Base-by-base conservation (phyloP, 371 early-diverging fungal genomes). In the Syncephalastrum sp. region DNA sequence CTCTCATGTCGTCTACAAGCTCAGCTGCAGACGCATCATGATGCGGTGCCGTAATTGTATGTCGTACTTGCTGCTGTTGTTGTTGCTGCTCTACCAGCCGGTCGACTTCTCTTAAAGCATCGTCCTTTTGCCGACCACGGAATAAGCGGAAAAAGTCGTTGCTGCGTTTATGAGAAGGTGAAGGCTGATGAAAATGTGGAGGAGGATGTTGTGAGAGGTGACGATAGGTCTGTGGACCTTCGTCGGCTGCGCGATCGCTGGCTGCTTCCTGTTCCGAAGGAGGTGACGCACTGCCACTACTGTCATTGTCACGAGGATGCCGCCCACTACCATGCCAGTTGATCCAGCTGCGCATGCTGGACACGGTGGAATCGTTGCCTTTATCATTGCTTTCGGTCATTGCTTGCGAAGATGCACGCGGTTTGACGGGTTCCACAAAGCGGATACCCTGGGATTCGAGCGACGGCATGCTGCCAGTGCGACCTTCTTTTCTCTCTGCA, bases 361-460 rank as follows among this genome's bases (percentile, higher is more conserved):
- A 63, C 1, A 66, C 68, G 33, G 70, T 74, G 0, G 61, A 19
- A 23, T 77, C 77, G 42, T 72, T 77, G 6, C 53, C 50, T 53
- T 69, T 67, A 14, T 59, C 43, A 48, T 71, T 72, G 0, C 38
- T 42, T 38, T 56, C 38, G 0, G 38, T 33, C 38, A 12, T 50
- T 13, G 60, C 44, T 23, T 64, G 56, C 7, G 53, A 52, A 8
- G 60, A 51, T 15, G 25, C 25, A 54, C 75, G 59, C 3, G 79
- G 79, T 16, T 74, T 75, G 10, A 75, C 60, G n/a, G 79, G 79
- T 50, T 79, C 79, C 29, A 79, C 44, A 54, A 79, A 79, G 16
- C 75, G 69, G 21, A 79, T 79, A 29, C 70, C 68, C 14, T 72
- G 73, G 25, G 68, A 46, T 50, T 75, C 75, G 23, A 27, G 56